Evolutionary conservation across 2,329 filamentous ascomycete genomes (phyloP), one percentile per base, ranked within the genome.

Genomic region (Trichoderma semiorbis): DNA sequence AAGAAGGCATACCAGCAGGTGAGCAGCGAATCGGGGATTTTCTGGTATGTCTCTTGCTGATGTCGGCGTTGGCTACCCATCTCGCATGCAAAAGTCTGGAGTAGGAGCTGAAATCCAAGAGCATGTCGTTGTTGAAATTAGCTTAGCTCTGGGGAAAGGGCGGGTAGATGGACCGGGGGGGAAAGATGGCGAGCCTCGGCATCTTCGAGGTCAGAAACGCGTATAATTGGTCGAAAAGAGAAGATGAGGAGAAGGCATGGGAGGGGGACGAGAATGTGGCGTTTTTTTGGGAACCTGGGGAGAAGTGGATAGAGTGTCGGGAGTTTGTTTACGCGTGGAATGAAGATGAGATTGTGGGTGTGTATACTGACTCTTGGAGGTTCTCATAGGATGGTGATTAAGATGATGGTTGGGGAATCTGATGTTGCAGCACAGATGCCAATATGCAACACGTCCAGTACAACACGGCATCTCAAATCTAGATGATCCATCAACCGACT

Each of bases 111-210:
- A 53, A 43, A n/a, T 5, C 39, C 39, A 43, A 43, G 39, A 24
- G n/a, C 21, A 5, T 53, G 47, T 53, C 39, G 39, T 53, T 53
- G 21, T 53, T 53, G 47, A 24, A 53, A 24, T 24, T 24, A 24
- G 47, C 21, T 53, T 53, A 53, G 47, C 47, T 53, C 11, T 53
- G 11, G 10, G n/a, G n/a, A 50, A 50, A 50, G 47, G 47, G 47
- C 47, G 47, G 47, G n/a, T 14, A 28, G 53, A n/a, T 18, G 26
- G 18, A 26, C 28, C 16, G 26, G 53, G 53, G 16, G 16, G 16
- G 16, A 11, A n/a, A 24, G 34, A 36, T 7, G 53, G 60, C 28
- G 65, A 67, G 28, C 64, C 70, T 72, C 70, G 70, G 70, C 57
- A 72, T 69, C 65, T 43, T 57, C 3, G 39, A n/a, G 32, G 64